Base-by-base conservation (phyloP, 2,329 filamentous ascomycete genomes). In the Ascosphaera apis region DNA sequence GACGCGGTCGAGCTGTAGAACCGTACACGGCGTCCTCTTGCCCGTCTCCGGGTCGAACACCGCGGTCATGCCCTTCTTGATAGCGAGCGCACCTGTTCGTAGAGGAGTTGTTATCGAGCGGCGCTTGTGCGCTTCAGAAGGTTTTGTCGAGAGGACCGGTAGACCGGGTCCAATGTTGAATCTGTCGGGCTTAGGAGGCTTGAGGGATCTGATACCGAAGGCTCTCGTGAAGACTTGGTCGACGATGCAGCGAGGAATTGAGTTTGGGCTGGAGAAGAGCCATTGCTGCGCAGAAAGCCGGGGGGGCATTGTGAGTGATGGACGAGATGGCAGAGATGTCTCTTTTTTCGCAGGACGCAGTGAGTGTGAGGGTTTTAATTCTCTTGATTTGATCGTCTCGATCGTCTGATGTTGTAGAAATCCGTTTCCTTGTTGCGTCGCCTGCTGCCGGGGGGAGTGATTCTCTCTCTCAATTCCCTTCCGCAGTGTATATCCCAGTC, bases 51-150 rank as follows among this genome's bases (percentile, higher is more conserved):
- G 58, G 50, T 83, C 75, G 65, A 78, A 95, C 44, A 93, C 60
- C 40, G 78, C 84, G 31, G 83, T 91, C 80, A 98, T 95, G 55
- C 88, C 88, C 61, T 84, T 86, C 61, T 98, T 98, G 52, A 75
- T 67, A 9, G 78, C 83, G 33, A 98, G 66, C 6, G 81, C 74
- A 19, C 88, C 88, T 2, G 83, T 75, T 18, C 88, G 77, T 31
- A 69, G 59, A 4, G 72, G 71, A 8, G 72, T 62, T 0, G 63
- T 68, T 43, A 61, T 59, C 28, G 62, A 57, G 53, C 67, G 70
- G 35, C 70, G 67, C 38, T 61, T 55, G 38, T 73, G 61, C 2
- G 72, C 72, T n/a, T 67, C 68, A 2, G 63, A 59, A 6, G 63
- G 61, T 7, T 65, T 67, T 39, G 66, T 61, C 38, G 62, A 57